phyloP scores from a whole-genome alignment of 2,329 filamentous ascomycete genomes.

The Sclerotiophoma versabilis region DNA sequence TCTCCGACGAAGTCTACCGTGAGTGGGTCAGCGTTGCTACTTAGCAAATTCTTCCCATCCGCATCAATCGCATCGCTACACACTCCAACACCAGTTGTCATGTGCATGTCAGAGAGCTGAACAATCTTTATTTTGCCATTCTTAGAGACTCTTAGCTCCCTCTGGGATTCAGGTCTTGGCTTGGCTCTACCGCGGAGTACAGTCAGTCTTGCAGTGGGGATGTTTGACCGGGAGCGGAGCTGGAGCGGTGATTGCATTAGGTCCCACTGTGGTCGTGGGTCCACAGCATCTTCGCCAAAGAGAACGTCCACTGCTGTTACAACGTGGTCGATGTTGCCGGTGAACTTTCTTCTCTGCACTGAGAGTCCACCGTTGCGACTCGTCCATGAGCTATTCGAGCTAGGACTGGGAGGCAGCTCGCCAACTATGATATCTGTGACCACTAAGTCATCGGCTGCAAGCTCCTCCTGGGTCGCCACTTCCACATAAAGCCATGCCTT shows the following conservation, averaged over 20 bases:
- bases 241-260: constrained; percentile 60
- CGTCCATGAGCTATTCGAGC: constrained; percentile 75
- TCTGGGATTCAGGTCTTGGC: constrained; percentile 66
- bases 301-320: constrained; percentile 83
- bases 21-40: constrained; percentile 86
- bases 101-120: constrained; percentile 86
- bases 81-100: constrained; percentile 84
- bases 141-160: constrained; percentile 71
- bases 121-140: constrained; percentile 95
- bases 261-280: constrained; percentile 82
- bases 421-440: constrained; percentile 80
- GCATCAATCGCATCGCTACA: constrained; percentile 83
- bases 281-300: constrained; percentile 86
- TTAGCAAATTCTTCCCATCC: constrained; percentile 68
- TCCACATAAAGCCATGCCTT: too few species aligned
- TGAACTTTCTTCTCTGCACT: constrained; percentile 67
- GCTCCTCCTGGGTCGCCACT: too few species aligned
- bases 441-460: constrained; percentile 73
- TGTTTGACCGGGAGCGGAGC: constrained; percentile 53
- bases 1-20: constrained; percentile 78
- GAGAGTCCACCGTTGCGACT: constrained; percentile 75
- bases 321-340: constrained; percentile 71
- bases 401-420: constrained; percentile 71
- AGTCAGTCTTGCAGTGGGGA: constrained; percentile 68
- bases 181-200: constrained; percentile 72